These are phyloP conservation scores for Zanthoxylum bungeanum DNA, from an alignment of 345 rosid species.

Conservation along the genomic window DNA sequence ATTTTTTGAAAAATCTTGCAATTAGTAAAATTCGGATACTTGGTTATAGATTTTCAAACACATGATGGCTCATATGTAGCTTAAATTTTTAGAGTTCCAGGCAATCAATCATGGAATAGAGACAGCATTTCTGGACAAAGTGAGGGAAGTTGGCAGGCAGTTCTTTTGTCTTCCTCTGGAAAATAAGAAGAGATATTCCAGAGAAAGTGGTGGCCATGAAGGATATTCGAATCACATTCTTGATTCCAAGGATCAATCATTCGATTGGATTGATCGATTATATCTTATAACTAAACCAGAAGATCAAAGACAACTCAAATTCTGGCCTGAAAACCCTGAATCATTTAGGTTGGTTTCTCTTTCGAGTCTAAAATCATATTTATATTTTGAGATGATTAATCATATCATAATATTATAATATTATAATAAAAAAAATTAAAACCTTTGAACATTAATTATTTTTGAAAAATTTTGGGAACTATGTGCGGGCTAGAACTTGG, in stretches of 20 bases:
- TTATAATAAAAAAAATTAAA: too few relatives aligned
- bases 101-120: conserved; percentile 63
- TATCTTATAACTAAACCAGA: conserved; percentile 47
- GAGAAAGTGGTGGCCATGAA: conserved; percentile 46
- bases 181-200: conserved; percentile 53
- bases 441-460: too few relatives aligned
- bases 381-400: too few relatives aligned
- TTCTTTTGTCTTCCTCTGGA: conserved; percentile 57
- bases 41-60: too few relatives aligned
- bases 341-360: conserved; percentile 40
- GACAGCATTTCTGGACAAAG: conserved; percentile 39
- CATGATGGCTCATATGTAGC: background rate
- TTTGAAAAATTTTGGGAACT: too few relatives aligned
- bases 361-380: too few relatives aligned
- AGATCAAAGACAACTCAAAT: conserved; percentile 37
- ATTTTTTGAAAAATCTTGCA: too few relatives aligned
- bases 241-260: conserved; percentile 51
- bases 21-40: too few relatives aligned
- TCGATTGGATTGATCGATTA: conserved; percentile 75
- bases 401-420: too few relatives aligned
- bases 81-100: conserved; percentile 32
- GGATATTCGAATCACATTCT: conserved; percentile 75
- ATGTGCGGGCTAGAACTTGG: too few relatives aligned
- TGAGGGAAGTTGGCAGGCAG: conserved; percentile 39
- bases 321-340: conserved; percentile 61